Conservation (phyloP, 2,329 filamentous ascomycete genomes). For the Arachnomyces sp. region DNA sequence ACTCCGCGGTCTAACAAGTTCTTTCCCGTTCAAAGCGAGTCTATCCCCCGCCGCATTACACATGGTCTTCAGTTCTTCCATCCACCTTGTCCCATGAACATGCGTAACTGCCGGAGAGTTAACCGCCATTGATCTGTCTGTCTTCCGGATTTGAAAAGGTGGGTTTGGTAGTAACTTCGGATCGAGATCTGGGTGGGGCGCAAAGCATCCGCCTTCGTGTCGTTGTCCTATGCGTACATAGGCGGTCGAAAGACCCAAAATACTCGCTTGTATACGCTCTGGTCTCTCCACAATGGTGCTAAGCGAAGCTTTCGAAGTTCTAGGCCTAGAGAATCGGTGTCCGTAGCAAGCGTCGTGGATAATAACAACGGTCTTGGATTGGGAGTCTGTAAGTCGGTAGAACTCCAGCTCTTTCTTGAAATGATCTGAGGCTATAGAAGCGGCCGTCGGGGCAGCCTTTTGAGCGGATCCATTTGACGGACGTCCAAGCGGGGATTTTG, state of each 20-base stretch:
- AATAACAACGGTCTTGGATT: slow-evolving; percentile 66
- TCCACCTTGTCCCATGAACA: slow-evolving; percentile 87
- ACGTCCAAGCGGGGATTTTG: slow-evolving; percentile 17
- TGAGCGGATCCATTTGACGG: slow-evolving; percentile 15
- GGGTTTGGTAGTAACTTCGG: slow-evolving; percentile 49
- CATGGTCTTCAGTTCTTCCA: slow-evolving; percentile 82
- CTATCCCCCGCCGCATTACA: slow-evolving; percentile 73
- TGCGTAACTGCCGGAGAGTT: slow-evolving; percentile 73
- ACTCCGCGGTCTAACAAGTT: slow-evolving; percentile 58
- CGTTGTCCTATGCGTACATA: slow-evolving; percentile 85
- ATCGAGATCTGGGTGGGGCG: slow-evolving; percentile 58
- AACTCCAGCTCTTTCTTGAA: slow-evolving; percentile 62
- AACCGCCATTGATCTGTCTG: slow-evolving; percentile 62
- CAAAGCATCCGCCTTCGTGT: slow-evolving; percentile 62
- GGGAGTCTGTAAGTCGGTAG: slow-evolving; percentile 44
- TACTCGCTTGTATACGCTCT: slow-evolving; percentile 76
- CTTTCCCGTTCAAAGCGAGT: slow-evolving; percentile 68
- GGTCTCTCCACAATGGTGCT: slow-evolving; percentile 86
- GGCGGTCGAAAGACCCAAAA: slow-evolving; percentile 74
- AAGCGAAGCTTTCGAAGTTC: slow-evolving; percentile 63
- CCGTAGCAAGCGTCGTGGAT: slow-evolving; percentile 93
- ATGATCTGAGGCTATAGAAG: slow-evolving; percentile 57
- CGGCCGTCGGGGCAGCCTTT: slow-evolving; percentile 36
- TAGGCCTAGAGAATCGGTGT: slow-evolving; percentile 79
- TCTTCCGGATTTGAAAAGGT: slow-evolving; percentile 82